Percentiles rank a stretch among this genome's conserved stretches.
Conservation (phyloP, 106 monocot genomes). For the Allium cepa region DNA sequence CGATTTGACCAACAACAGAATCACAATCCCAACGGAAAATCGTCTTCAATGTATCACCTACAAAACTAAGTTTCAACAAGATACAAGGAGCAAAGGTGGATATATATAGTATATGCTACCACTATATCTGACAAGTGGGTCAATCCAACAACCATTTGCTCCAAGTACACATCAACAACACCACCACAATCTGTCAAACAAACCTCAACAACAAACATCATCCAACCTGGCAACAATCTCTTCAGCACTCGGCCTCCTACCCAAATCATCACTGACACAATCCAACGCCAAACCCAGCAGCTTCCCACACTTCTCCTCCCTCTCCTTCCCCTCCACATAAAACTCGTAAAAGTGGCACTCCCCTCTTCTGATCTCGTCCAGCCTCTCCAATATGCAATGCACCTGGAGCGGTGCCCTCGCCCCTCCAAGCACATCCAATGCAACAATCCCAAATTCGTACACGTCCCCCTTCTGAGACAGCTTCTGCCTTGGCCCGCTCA, state of each 20-base stretch:
- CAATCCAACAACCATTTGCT: no score
- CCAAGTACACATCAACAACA: no score
- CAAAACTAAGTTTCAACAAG: no score
- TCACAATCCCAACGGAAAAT: no score
- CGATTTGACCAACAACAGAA: no score
- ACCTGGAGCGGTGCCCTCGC: background rate
- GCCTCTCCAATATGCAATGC: slow-evolving; percentile 4
- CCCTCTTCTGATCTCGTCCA: slow-evolving; percentile 4
- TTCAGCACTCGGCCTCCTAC: slow-evolving; percentile 1
- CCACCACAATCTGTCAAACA: no score
- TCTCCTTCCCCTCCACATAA: slow-evolving; percentile 6
- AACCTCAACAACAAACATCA: background rate
- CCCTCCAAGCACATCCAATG: slow-evolving; percentile 7
- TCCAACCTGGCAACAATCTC: background rate
- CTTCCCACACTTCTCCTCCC: background rate
- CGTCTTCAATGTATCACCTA: no score
- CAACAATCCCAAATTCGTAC: slow-evolving; percentile 8
- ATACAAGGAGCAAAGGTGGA: no score
- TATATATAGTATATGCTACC: no score
- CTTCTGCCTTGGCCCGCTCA: background rate
- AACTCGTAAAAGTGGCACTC: slow-evolving; percentile 6
- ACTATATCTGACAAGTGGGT: no score
- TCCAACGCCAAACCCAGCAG: slow-evolving; percentile 6
- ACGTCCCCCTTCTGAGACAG: slow-evolving; percentile 12
- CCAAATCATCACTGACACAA: background rate